Conservation (phyloP, 1,139 yeast genomes). For the Diutina mesorugosa region DNA sequence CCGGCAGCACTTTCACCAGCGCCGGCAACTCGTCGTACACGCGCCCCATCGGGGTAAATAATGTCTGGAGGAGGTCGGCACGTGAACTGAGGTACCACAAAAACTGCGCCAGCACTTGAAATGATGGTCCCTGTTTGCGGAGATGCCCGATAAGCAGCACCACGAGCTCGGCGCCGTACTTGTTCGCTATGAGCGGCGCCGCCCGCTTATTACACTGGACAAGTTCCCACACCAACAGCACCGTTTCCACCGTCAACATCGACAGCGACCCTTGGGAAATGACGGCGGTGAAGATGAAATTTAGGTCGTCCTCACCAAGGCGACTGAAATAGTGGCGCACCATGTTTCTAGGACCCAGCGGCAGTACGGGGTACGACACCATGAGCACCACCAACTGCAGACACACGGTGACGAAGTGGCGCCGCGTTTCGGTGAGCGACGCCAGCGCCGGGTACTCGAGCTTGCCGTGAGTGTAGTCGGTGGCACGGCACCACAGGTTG, state of each 20-base stretch:
- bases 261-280: constrained; percentile 37
- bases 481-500: constrained; percentile 39
- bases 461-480: constrained; percentile 19
- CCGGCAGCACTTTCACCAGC: constrained; percentile 24
- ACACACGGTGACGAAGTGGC: constrained; percentile 41
- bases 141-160: background rate
- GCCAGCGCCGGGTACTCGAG: constrained; percentile 14
- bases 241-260: constrained; percentile 40
- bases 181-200: background rate
- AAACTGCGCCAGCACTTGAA: constrained; percentile 41
- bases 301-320: constrained; percentile 43
- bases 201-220: constrained; percentile 48
- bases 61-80: constrained; percentile 19
- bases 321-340: constrained; percentile 40
- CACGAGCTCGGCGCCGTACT: background rate
- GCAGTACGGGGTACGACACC: constrained; percentile 56
- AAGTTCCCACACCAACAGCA: constrained; percentile 64
- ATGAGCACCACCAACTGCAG: constrained; percentile 51
- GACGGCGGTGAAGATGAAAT: constrained; percentile 29
- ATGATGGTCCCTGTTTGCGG: background rate
- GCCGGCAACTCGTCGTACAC: constrained; percentile 36
- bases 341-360: constrained; percentile 28
- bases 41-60: constrained; percentile 19
- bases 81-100: constrained; percentile 51
- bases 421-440: constrained; percentile 32